Percentiles rank a stretch among this genome's conserved stretches.
Conservation (phyloP, 2,329 filamentous ascomycete genomes). For the Shiraia sp. region DNA sequence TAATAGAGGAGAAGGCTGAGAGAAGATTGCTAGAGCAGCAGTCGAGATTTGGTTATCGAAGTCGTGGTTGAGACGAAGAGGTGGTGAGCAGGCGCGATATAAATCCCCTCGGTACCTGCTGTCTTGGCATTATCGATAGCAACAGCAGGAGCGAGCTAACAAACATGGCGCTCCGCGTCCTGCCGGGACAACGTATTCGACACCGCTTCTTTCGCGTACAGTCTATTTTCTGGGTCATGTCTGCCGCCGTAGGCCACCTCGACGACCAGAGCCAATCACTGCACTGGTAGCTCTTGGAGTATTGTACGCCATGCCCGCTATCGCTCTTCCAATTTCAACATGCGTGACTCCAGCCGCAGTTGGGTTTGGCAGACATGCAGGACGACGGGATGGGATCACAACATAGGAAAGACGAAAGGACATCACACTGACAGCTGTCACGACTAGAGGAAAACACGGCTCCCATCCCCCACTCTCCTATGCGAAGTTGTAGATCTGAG, state of each 20-base stretch:
- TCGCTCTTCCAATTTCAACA: slow-evolving; percentile 20
- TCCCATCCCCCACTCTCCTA: no score
- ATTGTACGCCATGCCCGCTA: slow-evolving; percentile 25
- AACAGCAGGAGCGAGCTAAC: slow-evolving; percentile 10
- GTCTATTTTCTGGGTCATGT: slow-evolving; percentile 31
- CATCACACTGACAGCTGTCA: slow-evolving; percentile 9
- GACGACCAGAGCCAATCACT: slow-evolving; percentile 26
- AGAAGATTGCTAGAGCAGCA: slow-evolving; percentile 9
- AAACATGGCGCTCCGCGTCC: slow-evolving; percentile 21
- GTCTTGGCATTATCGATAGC: slow-evolving; percentile 19
- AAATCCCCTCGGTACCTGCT: slow-evolving; percentile 21
- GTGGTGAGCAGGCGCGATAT: slow-evolving; percentile 15
- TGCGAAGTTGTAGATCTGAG: no score
- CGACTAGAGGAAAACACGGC: background rate
- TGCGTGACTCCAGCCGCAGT: slow-evolving; percentile 22
- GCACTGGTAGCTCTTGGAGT: slow-evolving; percentile 9
- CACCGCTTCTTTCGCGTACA: slow-evolving; percentile 36
- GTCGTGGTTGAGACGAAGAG: slow-evolving; percentile 11
- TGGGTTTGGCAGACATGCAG: slow-evolving; percentile 17
- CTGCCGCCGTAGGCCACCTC: slow-evolving; percentile 20
- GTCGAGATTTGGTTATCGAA: slow-evolving; percentile 5
- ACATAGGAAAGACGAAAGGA: slow-evolving; percentile 1
- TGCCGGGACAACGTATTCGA: slow-evolving; percentile 30
- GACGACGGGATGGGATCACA: slow-evolving; percentile 14
- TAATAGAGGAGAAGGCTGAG: slow-evolving; percentile 11